Conservation (phyloP, 352 stramenopile genomes). For the Phytophthora uliginosa region DNA sequence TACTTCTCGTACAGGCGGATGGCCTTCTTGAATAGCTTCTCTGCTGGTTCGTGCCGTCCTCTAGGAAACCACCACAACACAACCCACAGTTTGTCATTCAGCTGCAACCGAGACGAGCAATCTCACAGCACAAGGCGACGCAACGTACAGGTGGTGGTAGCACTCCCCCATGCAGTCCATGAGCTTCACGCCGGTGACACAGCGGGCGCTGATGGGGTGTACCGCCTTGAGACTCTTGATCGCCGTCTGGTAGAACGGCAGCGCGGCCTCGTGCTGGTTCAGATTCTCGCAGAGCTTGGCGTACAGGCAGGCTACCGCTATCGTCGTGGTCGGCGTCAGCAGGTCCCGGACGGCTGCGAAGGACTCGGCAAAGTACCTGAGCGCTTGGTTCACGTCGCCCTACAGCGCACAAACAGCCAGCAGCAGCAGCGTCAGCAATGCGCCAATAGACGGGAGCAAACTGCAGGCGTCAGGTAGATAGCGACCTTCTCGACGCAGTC, state of each 20-base stretch:
- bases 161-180: conserved; percentile 16
- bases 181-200: conserved; percentile 2
- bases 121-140: neutral
- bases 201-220: conserved; percentile 2
- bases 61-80: neutral
- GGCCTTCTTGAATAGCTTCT: conserved; percentile 16
- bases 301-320: neutral
- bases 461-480: neutral
- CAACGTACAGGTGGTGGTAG: conserved; percentile 17
- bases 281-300: neutral
- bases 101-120: neutral
- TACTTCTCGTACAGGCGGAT: conserved; percentile 23
- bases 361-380: conserved; percentile 6
- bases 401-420: neutral
- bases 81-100: neutral
- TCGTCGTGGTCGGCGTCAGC: neutral
- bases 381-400: conserved; percentile 15
- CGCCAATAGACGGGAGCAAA: neutral
- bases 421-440: neutral
- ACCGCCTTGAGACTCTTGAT: conserved; percentile 20
- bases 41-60: neutral
- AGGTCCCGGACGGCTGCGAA: conserved; percentile 3
- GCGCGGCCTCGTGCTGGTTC: conserved; percentile 11
- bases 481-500: conserved; percentile 1
- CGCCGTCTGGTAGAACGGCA: conserved; percentile 18